These are phyloP conservation scores for Leucaena leucocephala DNA, from an alignment of 306 rosid genomes.

Conservation along the genomic window DNA sequence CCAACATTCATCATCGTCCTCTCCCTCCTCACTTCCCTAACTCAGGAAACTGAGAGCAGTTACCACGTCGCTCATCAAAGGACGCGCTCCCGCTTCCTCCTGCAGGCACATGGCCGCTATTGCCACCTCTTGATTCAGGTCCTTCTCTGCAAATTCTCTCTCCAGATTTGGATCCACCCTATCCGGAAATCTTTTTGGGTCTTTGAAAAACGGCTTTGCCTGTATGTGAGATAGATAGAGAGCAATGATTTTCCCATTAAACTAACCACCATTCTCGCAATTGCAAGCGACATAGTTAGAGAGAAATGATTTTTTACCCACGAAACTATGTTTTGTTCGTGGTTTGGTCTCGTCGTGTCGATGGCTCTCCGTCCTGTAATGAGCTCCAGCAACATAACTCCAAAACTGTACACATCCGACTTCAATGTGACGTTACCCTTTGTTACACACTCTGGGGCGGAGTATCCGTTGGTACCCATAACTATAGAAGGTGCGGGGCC, in stretches of 20 bases:
- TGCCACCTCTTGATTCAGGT: constrained; percentile 88
- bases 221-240: too few species aligned
- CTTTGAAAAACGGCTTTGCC: constrained; percentile 46
- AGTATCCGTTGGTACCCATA: constrained; percentile 84
- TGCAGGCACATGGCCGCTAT: constrained; percentile 94
- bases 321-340: constrained; percentile 86
- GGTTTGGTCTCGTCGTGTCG: constrained; percentile 66
- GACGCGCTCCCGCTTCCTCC: constrained; percentile 85
- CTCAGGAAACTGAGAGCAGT: constrained; percentile 72
- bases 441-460: constrained; percentile 84
- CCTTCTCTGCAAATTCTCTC: constrained; percentile 69
- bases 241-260: too few species aligned
- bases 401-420: constrained; percentile 87
- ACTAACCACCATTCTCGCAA: too few species aligned
- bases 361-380: constrained; percentile 80
- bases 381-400: constrained; percentile 85
- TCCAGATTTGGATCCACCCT: constrained; percentile 71
- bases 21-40: too few species aligned
- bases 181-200: constrained; percentile 74
- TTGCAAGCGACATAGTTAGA: too few species aligned
- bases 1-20: too few species aligned
- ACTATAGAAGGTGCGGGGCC: constrained; percentile 63
- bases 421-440: constrained; percentile 67
- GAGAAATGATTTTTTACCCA: constrained; percentile 55
- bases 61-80: constrained; percentile 83